A percentile compares a stretch with the other conserved stretches of the same genome.
Conservation (phyloP, 306 rosid genomes). For the Senna tora region DNA sequence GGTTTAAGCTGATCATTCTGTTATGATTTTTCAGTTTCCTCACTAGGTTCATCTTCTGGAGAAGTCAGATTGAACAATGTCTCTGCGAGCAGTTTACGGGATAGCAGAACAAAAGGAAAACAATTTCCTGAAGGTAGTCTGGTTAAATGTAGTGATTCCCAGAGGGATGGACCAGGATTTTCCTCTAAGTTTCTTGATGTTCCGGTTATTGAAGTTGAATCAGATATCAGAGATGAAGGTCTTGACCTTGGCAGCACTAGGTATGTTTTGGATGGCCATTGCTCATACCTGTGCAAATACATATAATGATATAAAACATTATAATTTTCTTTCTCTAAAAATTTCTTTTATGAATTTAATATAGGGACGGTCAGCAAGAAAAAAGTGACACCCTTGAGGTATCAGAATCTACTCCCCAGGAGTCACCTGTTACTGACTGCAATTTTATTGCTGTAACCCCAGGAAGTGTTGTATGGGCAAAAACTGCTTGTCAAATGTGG, state of each 20-base stretch:
- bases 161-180: slow-evolving; percentile 43
- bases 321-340: background rate
- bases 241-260: slow-evolving; percentile 37
- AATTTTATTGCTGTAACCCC: slow-evolving; percentile 46
- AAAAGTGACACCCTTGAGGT: slow-evolving; percentile 32
- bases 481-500: slow-evolving; percentile 46
- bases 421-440: slow-evolving; percentile 48
- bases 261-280: slow-evolving; percentile 40
- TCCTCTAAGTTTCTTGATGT: slow-evolving; percentile 48
- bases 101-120: slow-evolving; percentile 36
- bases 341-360: background rate
- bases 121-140: slow-evolving; percentile 39
- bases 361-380: slow-evolving; percentile 43
- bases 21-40: slow-evolving; percentile 40
- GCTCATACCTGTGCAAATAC: slow-evolving; percentile 24
- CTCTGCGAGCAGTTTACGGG: slow-evolving; percentile 40
- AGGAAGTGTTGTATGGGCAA: slow-evolving; percentile 64
- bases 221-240: slow-evolving; percentile 39
- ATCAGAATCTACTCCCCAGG: slow-evolving; percentile 42
- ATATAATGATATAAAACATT: background rate
- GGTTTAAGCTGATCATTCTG: slow-evolving; percentile 1
- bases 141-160: slow-evolving; percentile 49
- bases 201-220: slow-evolving; percentile 43
- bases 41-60: slow-evolving; percentile 50
- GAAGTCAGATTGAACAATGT: slow-evolving; percentile 46